Conservation (phyloP, 1,139 yeast genomes). For the Saccharomyces uvarum region DNA sequence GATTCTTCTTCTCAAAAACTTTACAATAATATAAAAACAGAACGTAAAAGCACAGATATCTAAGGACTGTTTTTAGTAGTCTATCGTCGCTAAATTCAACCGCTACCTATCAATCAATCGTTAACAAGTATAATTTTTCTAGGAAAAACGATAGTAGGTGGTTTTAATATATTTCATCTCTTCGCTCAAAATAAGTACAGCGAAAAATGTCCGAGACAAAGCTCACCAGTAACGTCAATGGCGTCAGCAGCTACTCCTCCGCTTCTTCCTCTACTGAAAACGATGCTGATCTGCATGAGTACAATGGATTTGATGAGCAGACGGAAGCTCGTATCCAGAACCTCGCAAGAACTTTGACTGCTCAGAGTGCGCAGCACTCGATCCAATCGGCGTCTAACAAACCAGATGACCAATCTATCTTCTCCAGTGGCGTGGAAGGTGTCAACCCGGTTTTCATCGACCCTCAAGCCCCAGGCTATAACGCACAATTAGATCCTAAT, state of each 20-base stretch:
- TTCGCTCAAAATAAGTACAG: background rate
- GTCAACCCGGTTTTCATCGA: conserved; percentile 8
- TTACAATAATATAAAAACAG: background rate
- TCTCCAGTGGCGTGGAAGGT: conserved; percentile 5
- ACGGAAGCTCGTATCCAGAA: conserved; percentile 12
- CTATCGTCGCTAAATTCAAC: background rate
- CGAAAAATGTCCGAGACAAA: background rate
- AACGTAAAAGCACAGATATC: background rate
- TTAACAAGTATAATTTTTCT: background rate
- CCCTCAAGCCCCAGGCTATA: conserved; percentile 24
- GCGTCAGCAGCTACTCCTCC: background rate
- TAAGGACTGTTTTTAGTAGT: background rate
- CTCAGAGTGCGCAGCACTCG: background rate
- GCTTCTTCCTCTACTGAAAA: conserved; percentile 3
- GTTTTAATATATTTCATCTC: background rate
- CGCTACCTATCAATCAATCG: background rate
- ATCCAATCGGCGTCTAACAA: background rate
- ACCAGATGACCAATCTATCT: background rate
- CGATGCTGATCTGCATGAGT: conserved; percentile 8
- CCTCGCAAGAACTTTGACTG: conserved; percentile 12
- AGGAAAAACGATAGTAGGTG: background rate
- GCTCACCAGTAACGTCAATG: background rate
- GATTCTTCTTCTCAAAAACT: background rate
- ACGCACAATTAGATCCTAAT: conserved; percentile 45
- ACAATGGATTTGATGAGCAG: conserved; percentile 15